phyloP scores from a whole-genome alignment of 306 rosid species.

The Elaeagnus macrophylla region DNA sequence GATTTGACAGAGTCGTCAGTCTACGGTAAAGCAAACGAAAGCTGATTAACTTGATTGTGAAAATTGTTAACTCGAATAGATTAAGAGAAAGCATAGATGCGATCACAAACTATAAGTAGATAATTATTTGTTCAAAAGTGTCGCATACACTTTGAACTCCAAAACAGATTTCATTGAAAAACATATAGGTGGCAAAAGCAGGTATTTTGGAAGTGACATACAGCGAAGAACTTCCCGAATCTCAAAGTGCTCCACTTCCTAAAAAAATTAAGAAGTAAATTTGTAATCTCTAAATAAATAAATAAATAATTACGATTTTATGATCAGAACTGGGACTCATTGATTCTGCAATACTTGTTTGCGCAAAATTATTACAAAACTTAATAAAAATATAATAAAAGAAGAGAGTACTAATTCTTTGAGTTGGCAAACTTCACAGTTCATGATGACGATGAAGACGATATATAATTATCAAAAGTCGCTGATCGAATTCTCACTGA shows the following conservation, averaged over 20 bases:
- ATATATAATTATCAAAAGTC: conserved; percentile 2
- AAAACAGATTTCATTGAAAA: too few species aligned
- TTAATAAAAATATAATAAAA: not conserved
- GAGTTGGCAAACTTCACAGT: conserved; percentile 93
- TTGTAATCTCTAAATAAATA: not conserved
- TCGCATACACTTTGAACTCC: too few species aligned
- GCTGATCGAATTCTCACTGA: not conserved
- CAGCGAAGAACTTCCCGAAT: conserved; percentile 92
- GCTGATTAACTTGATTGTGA: not conserved
- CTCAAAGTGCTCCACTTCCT: conserved; percentile 88
- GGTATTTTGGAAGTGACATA: conserved; percentile 19
- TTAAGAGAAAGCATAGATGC: too few species aligned
- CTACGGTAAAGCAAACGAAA: not conserved
- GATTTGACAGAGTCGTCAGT: not conserved
- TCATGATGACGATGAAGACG: conserved; percentile 37
- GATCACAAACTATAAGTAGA: too few species aligned
- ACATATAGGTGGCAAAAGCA: not conserved
- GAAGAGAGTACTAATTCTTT: conserved; percentile 55
- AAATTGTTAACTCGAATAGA: not conserved
- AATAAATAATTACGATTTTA: not conserved
- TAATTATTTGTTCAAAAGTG: too few species aligned
- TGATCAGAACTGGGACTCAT: not conserved
- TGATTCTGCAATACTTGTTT: too few species aligned
- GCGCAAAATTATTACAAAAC: not conserved
- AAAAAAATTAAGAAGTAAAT: conserved; percentile 10